Evolutionary conservation across 2,329 filamentous ascomycete species (phyloP).

Genomic region (Scolecobasidium constrictum): DNA sequence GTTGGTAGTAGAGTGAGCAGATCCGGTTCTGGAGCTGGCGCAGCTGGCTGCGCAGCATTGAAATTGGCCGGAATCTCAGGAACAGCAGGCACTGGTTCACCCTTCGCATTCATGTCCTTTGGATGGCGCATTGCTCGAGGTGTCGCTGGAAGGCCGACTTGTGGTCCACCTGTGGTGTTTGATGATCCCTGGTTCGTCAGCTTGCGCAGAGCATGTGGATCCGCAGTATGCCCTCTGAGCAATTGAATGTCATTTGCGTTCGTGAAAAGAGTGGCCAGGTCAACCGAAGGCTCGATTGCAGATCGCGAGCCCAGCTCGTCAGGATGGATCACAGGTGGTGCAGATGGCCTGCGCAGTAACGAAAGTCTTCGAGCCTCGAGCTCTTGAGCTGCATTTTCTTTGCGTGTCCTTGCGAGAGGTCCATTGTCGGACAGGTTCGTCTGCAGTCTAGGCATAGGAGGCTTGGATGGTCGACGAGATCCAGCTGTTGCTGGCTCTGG

Average conservation of each 20-base stretch:
- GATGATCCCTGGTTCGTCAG: slow-evolving; percentile 5
- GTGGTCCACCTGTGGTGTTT: slow-evolving; percentile 18
- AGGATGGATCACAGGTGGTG: slow-evolving; percentile 70
- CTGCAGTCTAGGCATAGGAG: slow-evolving; percentile 14
- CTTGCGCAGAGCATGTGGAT: slow-evolving; percentile 36
- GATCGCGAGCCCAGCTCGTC: slow-evolving; percentile 28
- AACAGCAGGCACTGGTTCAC: slow-evolving; percentile 33
- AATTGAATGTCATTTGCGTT: slow-evolving; percentile 23
- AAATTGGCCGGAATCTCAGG: slow-evolving; percentile 44
- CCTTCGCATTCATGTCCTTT: slow-evolving; percentile 50
- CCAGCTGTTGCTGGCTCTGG: slow-evolving; percentile 11
- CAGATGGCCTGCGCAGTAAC: slow-evolving; percentile 67
- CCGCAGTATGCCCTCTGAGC: slow-evolving; percentile 54
- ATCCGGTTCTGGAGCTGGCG: slow-evolving; percentile 26
- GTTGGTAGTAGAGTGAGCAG: slow-evolving; percentile 32
- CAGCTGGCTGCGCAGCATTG: slow-evolving; percentile 25
- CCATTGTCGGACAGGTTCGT: slow-evolving; percentile 12
- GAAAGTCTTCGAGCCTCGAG: slow-evolving; percentile 82
- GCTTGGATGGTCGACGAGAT: slow-evolving; percentile 17
- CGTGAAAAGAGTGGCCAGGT: slow-evolving; percentile 15
- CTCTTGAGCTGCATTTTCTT: slow-evolving; percentile 55
- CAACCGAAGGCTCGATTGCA: slow-evolving; percentile 6
- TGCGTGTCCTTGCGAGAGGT: slow-evolving; percentile 25
- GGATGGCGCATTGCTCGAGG: slow-evolving; percentile 81
- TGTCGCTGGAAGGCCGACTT: slow-evolving; percentile 77